Evolutionary conservation across 495 filamentous ascomycete genomes (phyloP).

Genomic region (Thermochaetoides thermophila): DNA sequence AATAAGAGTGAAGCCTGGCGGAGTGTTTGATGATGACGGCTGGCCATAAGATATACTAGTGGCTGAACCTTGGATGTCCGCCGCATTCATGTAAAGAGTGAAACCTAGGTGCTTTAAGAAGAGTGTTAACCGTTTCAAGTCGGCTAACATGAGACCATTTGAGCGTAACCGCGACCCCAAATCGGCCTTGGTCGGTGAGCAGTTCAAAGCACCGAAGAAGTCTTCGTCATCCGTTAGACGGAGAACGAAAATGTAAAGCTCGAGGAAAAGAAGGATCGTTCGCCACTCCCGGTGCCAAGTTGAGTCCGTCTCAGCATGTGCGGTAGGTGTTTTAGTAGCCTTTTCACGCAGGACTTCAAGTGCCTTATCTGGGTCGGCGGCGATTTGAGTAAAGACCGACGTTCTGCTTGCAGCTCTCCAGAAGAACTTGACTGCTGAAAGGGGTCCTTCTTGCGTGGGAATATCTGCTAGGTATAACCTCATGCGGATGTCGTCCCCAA

Average conservation of each 20-base stretch:
- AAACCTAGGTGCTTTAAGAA: constrained; percentile 94
- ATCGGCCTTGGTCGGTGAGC: constrained; percentile 1
- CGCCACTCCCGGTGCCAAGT: constrained; percentile 62
- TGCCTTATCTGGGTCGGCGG: constrained; percentile 14
- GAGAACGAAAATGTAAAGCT: constrained; percentile 83
- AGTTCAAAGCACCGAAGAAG: constrained; percentile 37
- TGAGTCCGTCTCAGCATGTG: constrained; percentile 9
- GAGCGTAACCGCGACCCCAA: constrained; percentile 32
- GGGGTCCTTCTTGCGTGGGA: constrained; percentile 26
- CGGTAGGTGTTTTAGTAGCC: too few relatives aligned
- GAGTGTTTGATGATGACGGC: background rate
- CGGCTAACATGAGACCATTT: constrained; percentile 52
- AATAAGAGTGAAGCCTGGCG: constrained; percentile 7
- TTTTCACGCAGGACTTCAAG: constrained; percentile 14
- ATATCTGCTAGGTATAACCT: constrained; percentile 79
- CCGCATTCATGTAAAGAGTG: constrained; percentile 70
- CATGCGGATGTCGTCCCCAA: constrained; percentile 86
- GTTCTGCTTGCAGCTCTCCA: constrained; percentile 65
- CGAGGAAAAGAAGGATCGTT: constrained; percentile 77
- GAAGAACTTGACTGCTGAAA: constrained; percentile 75
- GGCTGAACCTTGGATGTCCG: constrained; percentile 29
- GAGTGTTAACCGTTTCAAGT: constrained; percentile 57
- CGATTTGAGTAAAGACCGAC: constrained; percentile 49
- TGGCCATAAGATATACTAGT: too few relatives aligned
- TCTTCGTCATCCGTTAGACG: constrained; percentile 90